Evolutionary conservation across 2,329 filamentous ascomycete genomes (phyloP).

Genomic region (Colletotrichum tamarilloi): DNA sequence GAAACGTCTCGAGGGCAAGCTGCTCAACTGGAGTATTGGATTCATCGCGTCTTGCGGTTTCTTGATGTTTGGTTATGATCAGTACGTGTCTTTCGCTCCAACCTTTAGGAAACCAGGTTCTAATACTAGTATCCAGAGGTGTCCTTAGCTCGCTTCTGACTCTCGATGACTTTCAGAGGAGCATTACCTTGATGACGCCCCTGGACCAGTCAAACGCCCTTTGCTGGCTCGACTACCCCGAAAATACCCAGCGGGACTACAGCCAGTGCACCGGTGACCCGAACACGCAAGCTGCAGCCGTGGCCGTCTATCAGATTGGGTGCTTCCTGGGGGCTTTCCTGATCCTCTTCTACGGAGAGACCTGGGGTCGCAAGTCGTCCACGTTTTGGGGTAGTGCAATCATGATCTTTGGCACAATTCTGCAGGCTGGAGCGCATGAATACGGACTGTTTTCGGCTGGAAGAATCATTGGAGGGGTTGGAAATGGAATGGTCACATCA

Average conservation of each 20-base stretch:
- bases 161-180: constrained; percentile 42
- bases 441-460: constrained; percentile 41
- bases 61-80: constrained; percentile 44
- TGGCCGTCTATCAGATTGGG: constrained; percentile 43
- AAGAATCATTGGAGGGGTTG: constrained; percentile 42
- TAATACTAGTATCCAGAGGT: constrained; percentile 16
- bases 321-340: constrained; percentile 44
- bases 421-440: constrained; percentile 40
- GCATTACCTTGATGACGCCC: constrained; percentile 41
- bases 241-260: constrained; percentile 35
- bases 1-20: constrained; percentile 37
- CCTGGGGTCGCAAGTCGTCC: constrained; percentile 45
- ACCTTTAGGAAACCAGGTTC: neutral
- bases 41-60: constrained; percentile 44
- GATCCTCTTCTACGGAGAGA: constrained; percentile 44
- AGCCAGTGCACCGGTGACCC: constrained; percentile 40
- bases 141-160: constrained; percentile 43
- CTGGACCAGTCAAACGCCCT: constrained; percentile 39
- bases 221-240: constrained; percentile 39
- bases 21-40: constrained; percentile 43
- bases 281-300: constrained; percentile 44
- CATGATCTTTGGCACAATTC: constrained; percentile 44
- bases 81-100: constrained; percentile 9
- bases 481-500: constrained; percentile 43
- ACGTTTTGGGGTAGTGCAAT: constrained; percentile 46